Conservation (phyloP, 768 basidiomycete genomes). For the Lepiota venenata region DNA sequence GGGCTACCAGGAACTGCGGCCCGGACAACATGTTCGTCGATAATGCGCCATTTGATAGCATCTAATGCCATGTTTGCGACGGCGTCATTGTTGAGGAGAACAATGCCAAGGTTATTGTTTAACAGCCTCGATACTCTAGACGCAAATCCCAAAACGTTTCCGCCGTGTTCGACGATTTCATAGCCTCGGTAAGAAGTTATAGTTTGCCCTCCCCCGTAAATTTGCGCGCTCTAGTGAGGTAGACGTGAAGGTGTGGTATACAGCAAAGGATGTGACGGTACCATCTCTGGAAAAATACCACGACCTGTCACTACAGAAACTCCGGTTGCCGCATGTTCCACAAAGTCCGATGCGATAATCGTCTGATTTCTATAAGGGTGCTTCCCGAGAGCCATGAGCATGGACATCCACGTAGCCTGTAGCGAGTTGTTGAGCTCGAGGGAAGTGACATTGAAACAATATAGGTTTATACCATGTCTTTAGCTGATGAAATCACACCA, state of each 20-base stretch:
- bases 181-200: conserved; percentile 35
- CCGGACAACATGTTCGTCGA: conserved; percentile 28
- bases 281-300: conserved; percentile 32
- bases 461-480: conserved; percentile 31
- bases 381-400: conserved; percentile 34
- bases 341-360: conserved; percentile 30
- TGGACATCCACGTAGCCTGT: conserved; percentile 32
- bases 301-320: conserved; percentile 28
- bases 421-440: neutral
- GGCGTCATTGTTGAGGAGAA: conserved; percentile 37
- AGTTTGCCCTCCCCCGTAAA: conserved; percentile 37
- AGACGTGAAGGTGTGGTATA: neutral
- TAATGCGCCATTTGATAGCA: conserved; percentile 33
- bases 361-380: conserved; percentile 34
- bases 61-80: conserved; percentile 29
- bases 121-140: conserved; percentile 29
- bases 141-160: conserved; percentile 34
- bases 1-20: neutral
- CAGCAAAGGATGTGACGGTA: conserved; percentile 12
- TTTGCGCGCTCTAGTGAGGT: conserved; percentile 28
- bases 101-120: conserved; percentile 26
- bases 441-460: neutral
- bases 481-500: conserved; percentile 33
- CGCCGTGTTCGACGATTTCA: conserved; percentile 41
- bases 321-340: conserved; percentile 34